Percentiles rank a stretch among this genome's conserved stretches.
phyloP scores from a whole-genome alignment of 208 protist species.

The Trypanosoma congolense region DNA sequence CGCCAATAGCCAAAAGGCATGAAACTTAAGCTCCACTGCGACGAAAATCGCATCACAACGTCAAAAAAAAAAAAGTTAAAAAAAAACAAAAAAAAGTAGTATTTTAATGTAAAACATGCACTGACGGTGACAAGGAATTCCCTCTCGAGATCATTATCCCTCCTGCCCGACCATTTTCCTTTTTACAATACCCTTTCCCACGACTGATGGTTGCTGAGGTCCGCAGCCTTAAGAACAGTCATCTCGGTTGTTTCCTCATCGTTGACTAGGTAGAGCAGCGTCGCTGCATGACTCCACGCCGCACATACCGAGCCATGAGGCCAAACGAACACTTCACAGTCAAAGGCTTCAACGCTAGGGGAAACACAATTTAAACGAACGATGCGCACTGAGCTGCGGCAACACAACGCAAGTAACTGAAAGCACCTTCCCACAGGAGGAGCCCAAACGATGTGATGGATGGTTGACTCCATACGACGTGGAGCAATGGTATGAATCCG shows the following conservation, averaged over 20 bases:
- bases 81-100: no score
- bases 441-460: conserved; percentile 74
- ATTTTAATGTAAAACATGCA: no score
- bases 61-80: no score
- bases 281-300: conserved; percentile 74
- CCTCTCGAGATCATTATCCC: no score
- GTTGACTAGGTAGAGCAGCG: conserved; percentile 64
- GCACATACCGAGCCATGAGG: conserved; percentile 62
- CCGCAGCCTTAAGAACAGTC: conserved; percentile 63
- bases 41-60: no score
- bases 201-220: conserved; percentile 74
- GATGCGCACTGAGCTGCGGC: conserved; percentile 64
- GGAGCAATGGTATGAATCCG: conserved; percentile 18
- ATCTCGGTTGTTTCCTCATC: conserved; percentile 47
- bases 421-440: conserved; percentile 74
- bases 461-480: conserved; percentile 35
- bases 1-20: no score
- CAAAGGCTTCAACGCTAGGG: conserved; percentile 37
- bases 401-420: conserved; percentile 78
- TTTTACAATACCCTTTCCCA: conserved; percentile 67
- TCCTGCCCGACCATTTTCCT: no score
- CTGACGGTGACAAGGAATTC: no score
- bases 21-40: no score
- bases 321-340: conserved; percentile 63
- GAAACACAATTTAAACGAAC: conserved; percentile 80